These are phyloP conservation scores for Scleromitrula shiraiana DNA, from an alignment of 2,329 filamentous ascomycete species.

Conservation along the genomic window DNA sequence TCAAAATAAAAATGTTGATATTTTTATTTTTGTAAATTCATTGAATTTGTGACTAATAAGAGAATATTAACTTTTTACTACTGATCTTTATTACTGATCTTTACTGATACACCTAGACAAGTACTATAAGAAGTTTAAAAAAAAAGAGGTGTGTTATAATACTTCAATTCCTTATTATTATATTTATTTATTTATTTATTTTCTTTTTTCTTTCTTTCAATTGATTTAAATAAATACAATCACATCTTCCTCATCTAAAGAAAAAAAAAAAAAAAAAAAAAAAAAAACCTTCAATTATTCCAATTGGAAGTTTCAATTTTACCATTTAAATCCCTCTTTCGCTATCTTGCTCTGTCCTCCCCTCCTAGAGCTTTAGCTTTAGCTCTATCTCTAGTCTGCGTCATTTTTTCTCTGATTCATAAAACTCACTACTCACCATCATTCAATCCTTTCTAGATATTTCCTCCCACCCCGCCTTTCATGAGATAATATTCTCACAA, in stretches of 20 bases:
- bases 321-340: background rate
- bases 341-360: too few species aligned
- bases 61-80: background rate
- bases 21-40: background rate
- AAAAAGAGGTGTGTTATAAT: background rate
- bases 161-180: background rate
- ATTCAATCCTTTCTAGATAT: background rate
- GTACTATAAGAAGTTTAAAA: too few species aligned
- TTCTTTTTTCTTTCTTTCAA: background rate
- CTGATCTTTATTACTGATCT: background rate
- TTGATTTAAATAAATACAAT: background rate
- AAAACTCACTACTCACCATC: background rate
- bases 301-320: too few species aligned
- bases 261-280: background rate
- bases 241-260: too few species aligned
- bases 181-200: background rate
- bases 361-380: too few species aligned
- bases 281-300: too few species aligned
- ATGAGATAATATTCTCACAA: constrained; percentile 22
- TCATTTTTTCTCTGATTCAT: constrained; percentile 20
- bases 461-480: constrained; percentile 21
- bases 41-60: background rate
- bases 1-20: background rate
- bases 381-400: constrained; percentile 23
- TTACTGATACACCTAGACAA: too few species aligned